A percentile compares a stretch with the other conserved stretches of the same genome.
Evolutionary conservation across 352 stramenopile species (phyloP).

Genomic region (Pythium periplocum): DNA sequence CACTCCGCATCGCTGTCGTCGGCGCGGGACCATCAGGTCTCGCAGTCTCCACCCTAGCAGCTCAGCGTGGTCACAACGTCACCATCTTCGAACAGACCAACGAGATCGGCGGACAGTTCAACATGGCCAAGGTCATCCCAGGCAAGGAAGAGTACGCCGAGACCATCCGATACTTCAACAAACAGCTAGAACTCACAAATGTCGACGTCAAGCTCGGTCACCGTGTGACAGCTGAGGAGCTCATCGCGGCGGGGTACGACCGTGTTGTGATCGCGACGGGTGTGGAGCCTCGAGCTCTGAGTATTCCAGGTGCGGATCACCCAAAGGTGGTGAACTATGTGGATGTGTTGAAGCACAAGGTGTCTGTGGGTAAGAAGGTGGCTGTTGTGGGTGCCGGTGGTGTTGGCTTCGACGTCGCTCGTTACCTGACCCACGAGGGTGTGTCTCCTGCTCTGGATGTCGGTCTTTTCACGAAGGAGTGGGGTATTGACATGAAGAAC

Average conservation of each 20-base stretch:
- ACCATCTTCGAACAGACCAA: constrained; percentile 91
- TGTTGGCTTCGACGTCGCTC: constrained; percentile 97
- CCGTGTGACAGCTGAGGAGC: constrained; percentile 40
- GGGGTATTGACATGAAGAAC: constrained; percentile 90
- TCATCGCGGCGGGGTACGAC: constrained; percentile 67
- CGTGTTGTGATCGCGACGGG: constrained; percentile 95
- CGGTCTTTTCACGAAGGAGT: constrained; percentile 90
- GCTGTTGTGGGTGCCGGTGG: constrained; percentile 95
- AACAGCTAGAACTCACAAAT: constrained; percentile 77
- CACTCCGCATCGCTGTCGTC: constrained; percentile 82
- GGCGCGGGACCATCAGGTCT: constrained; percentile 93
- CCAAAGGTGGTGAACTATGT: constrained; percentile 93
- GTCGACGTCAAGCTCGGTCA: constrained; percentile 81
- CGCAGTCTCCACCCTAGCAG: constrained; percentile 84
- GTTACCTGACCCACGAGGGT: constrained; percentile 89
- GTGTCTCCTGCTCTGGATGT: constrained; percentile 63
- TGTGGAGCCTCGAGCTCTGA: constrained; percentile 85
- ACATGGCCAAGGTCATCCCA: constrained; percentile 95
- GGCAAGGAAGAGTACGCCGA: constrained; percentile 98
- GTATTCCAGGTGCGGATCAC: constrained; percentile 87
- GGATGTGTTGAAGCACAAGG: constrained; percentile 91
- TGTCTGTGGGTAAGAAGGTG: constrained; percentile 87
- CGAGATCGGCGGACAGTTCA: constrained; percentile 93
- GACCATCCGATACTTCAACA: constrained; percentile 94
- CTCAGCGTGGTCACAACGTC: constrained; percentile 89